phyloP scores from a whole-genome alignment of 345 rosid genomes.

The Noccaea bulbosa region DNA sequence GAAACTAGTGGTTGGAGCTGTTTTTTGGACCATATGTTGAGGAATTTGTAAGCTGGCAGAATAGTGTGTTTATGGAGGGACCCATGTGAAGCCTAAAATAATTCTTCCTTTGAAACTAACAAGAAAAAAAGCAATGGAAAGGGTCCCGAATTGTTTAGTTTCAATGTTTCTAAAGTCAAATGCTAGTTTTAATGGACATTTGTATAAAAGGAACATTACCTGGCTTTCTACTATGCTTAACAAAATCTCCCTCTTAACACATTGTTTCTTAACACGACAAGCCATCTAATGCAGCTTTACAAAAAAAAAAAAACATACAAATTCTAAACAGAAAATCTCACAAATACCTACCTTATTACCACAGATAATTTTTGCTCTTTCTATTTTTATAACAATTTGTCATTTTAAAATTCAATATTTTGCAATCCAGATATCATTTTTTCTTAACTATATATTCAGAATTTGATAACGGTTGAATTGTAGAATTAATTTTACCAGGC shows the following conservation, averaged over 20 bases:
- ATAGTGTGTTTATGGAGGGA: conserved; percentile 38
- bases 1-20: conserved; percentile 39
- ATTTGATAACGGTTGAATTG: not conserved
- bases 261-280: not conserved
- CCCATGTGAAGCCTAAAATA: conserved; percentile 25
- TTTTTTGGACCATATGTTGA: conserved; percentile 42
- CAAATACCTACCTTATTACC: not conserved
- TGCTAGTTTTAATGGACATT: conserved; percentile 26
- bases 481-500: too few species aligned
- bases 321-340: too few species aligned
- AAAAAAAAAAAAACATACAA: too few species aligned
- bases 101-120: conserved; percentile 39
- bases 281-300: not conserved
- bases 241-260: not conserved
- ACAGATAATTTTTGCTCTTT: not conserved
- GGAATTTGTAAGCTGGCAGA: conserved; percentile 42
- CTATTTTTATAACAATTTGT: not conserved
- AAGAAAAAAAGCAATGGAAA: conserved; percentile 13
- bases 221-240: not conserved
- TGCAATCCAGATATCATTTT: too few species aligned
- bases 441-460: not conserved
- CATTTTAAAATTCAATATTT: not conserved
- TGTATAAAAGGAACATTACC: conserved; percentile 6
- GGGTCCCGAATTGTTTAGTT: not conserved
- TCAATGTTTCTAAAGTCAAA: conserved; percentile 34